Conservation (phyloP, 2,329 filamentous ascomycete genomes). For the Claviceps pazoutovae region DNA sequence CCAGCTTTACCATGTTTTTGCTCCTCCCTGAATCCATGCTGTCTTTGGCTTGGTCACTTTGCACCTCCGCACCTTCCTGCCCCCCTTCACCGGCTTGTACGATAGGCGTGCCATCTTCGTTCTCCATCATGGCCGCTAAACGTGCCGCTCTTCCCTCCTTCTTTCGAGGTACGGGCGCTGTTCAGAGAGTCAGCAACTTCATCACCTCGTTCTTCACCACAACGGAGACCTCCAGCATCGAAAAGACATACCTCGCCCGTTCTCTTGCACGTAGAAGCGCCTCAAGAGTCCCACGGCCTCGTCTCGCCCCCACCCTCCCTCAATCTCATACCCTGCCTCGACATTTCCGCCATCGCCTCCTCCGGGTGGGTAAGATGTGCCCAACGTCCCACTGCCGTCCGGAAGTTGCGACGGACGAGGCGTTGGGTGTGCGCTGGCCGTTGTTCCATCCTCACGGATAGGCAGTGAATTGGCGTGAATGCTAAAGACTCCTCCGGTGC, state of each 20-base stretch:
- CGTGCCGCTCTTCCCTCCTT: conserved; percentile 42
- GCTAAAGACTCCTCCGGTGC: conserved; percentile 83
- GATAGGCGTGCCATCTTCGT: conserved; percentile 14
- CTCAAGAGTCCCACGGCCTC: conserved; percentile 87
- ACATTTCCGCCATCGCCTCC: conserved; percentile 51
- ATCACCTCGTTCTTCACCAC: not conserved
- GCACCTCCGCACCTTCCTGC: not conserved
- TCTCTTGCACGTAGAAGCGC: conserved; percentile 96
- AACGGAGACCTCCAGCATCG: not conserved
- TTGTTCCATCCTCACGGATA: conserved; percentile 20
- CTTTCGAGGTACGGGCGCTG: conserved; percentile 38
- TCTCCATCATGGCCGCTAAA: conserved; percentile 36
- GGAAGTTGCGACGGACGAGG: conserved; percentile 23
- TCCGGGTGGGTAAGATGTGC: conserved; percentile 22
- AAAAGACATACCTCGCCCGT: conserved; percentile 58
- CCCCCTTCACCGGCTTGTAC: not conserved
- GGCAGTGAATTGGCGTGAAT: conserved; percentile 54
- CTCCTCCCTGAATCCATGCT: not conserved
- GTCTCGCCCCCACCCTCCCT: conserved; percentile 77
- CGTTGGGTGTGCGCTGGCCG: conserved; percentile 26
- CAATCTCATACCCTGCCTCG: conserved; percentile 66
- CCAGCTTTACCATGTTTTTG: not conserved
- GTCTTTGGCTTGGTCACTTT: not conserved
- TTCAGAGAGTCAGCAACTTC: conserved; percentile 7
- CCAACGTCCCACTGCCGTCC: conserved; percentile 22